phyloP scores from a whole-genome alignment of 306 rosid genomes.

The Alnus glutinosa region DNA sequence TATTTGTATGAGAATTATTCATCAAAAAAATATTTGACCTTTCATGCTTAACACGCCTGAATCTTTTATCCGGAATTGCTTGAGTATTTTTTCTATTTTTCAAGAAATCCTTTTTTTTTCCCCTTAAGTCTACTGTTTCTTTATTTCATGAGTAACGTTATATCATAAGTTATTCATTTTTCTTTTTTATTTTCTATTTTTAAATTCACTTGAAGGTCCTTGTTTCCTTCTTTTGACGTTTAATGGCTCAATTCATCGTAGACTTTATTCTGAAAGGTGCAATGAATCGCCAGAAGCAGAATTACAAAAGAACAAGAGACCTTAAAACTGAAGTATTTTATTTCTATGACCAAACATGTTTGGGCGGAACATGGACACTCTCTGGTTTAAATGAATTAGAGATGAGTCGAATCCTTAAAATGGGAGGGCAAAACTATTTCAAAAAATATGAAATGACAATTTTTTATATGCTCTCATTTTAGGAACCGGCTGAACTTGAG shows the following conservation, averaged over 20 bases:
- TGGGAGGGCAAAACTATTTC: too few relatives aligned
- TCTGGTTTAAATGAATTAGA: too few relatives aligned
- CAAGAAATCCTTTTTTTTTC: not conserved
- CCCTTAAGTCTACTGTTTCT: not conserved
- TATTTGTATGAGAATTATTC: too few relatives aligned
- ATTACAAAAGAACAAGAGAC: not conserved
- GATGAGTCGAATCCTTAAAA: too few relatives aligned
- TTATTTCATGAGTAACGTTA: not conserved
- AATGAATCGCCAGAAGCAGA: not conserved
- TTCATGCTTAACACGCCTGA: constrained; percentile 5
- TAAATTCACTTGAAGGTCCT: not conserved
- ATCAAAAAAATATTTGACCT: constrained; percentile 23
- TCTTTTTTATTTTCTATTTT: not conserved
- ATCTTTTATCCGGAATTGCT: constrained; percentile 3
- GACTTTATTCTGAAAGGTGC: not conserved
- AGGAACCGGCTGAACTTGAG: too few relatives aligned
- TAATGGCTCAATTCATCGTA: not conserved
- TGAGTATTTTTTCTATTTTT: not conserved
- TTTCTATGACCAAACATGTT: too few relatives aligned
- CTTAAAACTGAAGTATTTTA: too few relatives aligned
- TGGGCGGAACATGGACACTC: too few relatives aligned
- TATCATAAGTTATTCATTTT: not conserved
- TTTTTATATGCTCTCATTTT: too few relatives aligned
- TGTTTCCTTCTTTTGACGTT: not conserved
- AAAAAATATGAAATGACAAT: too few relatives aligned